Conservation (phyloP, 805 yeast species). For the Komagataella pseudopastoris region DNA sequence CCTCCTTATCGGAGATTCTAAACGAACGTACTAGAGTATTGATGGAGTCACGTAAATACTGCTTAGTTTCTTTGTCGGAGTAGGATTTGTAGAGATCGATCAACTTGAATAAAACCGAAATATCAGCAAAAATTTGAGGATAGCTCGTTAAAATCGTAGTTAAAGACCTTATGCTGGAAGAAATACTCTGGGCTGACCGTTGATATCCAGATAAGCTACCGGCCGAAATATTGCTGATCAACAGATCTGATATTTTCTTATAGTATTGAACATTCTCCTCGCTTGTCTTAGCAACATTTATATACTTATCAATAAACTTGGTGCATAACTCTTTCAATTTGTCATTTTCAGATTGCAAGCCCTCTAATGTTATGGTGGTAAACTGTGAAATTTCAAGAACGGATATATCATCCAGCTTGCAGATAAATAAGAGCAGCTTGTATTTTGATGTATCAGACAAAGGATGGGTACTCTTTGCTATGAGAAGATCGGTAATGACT, state of each 20-base stretch:
- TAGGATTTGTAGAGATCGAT: background rate
- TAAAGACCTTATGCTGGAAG: background rate
- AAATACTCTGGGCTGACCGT: background rate
- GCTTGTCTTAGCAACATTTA: slow-evolving; percentile 27
- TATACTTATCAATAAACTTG: slow-evolving; percentile 23
- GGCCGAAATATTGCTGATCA: background rate
- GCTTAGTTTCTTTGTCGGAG: background rate
- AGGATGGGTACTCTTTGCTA: slow-evolving; percentile 22
- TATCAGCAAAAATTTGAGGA: background rate
- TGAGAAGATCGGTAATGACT: slow-evolving; percentile 36
- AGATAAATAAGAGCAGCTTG: slow-evolving; percentile 33
- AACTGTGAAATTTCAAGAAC: slow-evolving; percentile 25
- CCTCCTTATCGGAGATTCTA: background rate
- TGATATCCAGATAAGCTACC: background rate
- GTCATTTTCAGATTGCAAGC: slow-evolving; percentile 39
- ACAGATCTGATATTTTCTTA: background rate
- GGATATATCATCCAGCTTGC: slow-evolving; percentile 18
- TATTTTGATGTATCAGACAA: slow-evolving; percentile 29
- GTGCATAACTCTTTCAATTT: slow-evolving; percentile 17
- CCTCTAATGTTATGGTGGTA: slow-evolving; percentile 27
- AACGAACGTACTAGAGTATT: background rate
- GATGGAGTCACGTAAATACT: background rate
- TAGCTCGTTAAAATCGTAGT: background rate
- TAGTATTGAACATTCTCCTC: background rate
- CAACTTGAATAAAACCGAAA: background rate